Evolutionary conservation across 441 rosid genomes (phyloP).

Genomic region (Theobroma grandiflorum): DNA sequence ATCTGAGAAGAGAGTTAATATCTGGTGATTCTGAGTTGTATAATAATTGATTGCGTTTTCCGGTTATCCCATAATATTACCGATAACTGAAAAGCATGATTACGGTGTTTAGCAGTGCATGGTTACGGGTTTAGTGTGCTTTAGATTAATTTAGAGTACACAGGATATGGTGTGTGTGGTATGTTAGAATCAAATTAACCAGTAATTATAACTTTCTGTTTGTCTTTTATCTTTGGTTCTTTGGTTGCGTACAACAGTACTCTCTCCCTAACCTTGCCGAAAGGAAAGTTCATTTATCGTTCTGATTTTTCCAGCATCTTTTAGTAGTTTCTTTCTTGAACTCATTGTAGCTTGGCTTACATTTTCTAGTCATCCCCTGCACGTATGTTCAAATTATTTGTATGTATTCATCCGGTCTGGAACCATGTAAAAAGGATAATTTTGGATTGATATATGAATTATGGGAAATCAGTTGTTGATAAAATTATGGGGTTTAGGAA

Average conservation of each 20-base stretch:
- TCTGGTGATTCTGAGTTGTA: not conserved
- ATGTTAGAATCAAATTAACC: too few species aligned
- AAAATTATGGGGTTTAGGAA: not conserved
- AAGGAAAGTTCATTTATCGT: not conserved
- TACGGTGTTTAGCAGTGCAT: not conserved
- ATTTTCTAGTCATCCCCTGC: not conserved
- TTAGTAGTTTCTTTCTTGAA: not conserved
- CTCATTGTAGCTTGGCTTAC: not conserved
- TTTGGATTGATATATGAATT: not conserved
- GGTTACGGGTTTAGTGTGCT: not conserved
- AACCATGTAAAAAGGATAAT: not conserved
- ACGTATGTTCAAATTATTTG: not conserved
- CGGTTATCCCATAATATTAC: not conserved
- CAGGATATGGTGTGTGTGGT: too few species aligned
- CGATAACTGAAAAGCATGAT: not conserved
- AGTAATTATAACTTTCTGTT: too few species aligned
- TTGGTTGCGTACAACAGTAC: not conserved
- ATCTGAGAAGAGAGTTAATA: not conserved
- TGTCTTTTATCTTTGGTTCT: not conserved
- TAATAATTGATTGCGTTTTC: not conserved
- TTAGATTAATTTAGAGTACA: too few species aligned
- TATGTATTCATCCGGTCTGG: not conserved
- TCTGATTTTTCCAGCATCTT: not conserved
- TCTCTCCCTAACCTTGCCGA: not conserved
- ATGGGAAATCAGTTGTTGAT: not conserved